Evolutionary conservation across 345 rosid species (phyloP), one percentile per base, ranked within the genome.

Genomic region (Cardiospermum halicacabum): DNA sequence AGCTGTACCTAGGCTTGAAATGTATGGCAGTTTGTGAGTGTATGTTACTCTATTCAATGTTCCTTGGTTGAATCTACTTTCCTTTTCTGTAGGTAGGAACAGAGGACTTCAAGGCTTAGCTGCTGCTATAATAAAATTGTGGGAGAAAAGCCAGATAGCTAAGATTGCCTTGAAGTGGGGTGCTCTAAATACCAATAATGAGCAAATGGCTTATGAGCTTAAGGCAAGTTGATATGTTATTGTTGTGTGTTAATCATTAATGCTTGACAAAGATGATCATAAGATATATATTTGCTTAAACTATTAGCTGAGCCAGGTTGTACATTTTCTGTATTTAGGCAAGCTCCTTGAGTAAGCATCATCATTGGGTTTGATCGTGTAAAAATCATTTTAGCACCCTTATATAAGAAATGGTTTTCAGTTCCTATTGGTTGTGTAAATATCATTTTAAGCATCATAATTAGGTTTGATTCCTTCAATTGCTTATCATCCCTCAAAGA

Each of bases 91-190:
- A 91, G 96, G 93, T 63, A 83, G 88, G 81, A 91, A 91, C 78
- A 74, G 83, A 60, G 70, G 75, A 51, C 91, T 88, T 80, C 93
- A 88, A 74, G 97, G 97, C 39, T 73, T 91, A 70, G 96, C 96
- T 71, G 78, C 79, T 74, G 89, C 96, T 13, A 85, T 91, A 49
- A 57, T 81, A 69, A 88, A 85, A 71, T 70, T 91, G 70, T 91
- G 97, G 97, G 82, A 88, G 77, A 91, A 71, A 59, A 73, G 87
- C 81, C 65, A 72, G 56, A 81, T 91, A 43, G 93, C 84, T 55
- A 91, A 91, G 80, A 82, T 91, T 76, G 84, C 94, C 21, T 80
- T 91, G 72, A 91, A 91, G 75, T 85, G 94, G 97, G 97, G 96
- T 56, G 70, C 79, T 70, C 80, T 74, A 19, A 88, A 88, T 69